A percentile compares a stretch with the other conserved stretches of the same genome.
Evolutionary conservation across 441 rosid genomes (phyloP).

Genomic region (Dalechampia spathulata): DNA sequence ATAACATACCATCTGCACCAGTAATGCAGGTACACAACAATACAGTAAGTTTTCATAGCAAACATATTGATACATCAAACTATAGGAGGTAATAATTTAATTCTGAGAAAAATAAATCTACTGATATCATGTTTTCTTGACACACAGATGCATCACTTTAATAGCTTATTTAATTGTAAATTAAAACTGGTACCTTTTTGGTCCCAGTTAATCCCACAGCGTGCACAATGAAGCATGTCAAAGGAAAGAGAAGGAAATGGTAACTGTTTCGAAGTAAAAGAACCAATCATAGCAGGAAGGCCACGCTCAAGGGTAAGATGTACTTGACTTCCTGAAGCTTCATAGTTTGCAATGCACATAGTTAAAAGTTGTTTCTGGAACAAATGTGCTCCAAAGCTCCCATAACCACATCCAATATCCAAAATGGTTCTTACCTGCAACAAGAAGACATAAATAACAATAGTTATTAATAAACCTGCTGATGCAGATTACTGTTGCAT

Average conservation of each 20-base stretch:
- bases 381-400: constrained; percentile 99
- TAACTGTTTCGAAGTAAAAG: constrained; percentile 71
- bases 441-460: constrained; percentile 1
- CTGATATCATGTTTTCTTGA: no score
- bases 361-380: constrained; percentile 73
- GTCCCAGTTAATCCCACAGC: constrained; percentile 95
- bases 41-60: not conserved
- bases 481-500: not conserved
- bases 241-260: constrained; percentile 96
- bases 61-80: not conserved
- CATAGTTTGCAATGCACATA: constrained; percentile 95
- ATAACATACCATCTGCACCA: constrained; percentile 63
- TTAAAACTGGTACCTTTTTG: constrained; percentile 55
- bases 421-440: constrained; percentile 85
- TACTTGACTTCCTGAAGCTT: constrained; percentile 97
- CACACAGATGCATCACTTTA: not conserved
- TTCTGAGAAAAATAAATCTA: not conserved
- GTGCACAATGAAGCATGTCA: constrained; percentile 95
- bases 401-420: constrained; percentile 98
- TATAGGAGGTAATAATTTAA: not conserved
- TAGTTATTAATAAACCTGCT: not conserved
- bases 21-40: constrained; percentile 6
- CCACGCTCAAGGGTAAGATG: constrained; percentile 98
- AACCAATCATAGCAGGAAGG: constrained; percentile 96
- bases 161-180: not conserved